Evolutionary conservation across 1,139 yeast species (phyloP), one percentile per base, ranked within the genome.

Genomic region (Kurtzmaniella quercitrusa): DNA sequence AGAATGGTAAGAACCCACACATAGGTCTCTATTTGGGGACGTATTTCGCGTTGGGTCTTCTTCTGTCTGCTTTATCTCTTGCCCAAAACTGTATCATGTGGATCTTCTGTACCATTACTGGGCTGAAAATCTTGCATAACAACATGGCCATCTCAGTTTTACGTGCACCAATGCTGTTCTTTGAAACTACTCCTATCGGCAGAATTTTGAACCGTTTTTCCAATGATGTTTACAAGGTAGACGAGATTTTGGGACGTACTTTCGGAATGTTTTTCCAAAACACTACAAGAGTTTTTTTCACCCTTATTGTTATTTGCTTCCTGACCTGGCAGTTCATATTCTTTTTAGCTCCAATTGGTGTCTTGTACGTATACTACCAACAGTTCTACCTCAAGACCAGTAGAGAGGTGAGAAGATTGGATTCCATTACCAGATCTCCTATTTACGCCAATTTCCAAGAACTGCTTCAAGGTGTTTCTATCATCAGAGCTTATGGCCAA

Each of bases 401-500:
- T 1, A 80, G 99, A 65, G 98, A 93, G 63, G 76, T 89, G 59
- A 89, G 96, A 72, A 84, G 99, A 63, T 74, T 93, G 55, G 98
- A 93, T 57, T 88, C 96, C 14, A 87, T 89, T 33, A 87, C 98
- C 0, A 80, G 88, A 64, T 88, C 96, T 8, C 98, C 98, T 23
- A 85, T 93, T 38, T 93, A 81, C 66, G 96, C 98, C 4, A 96
- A 94, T 61, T 93, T 93, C 79, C 98, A 93, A 65, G 98, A 93
- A 60, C 83, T 97, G 2, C 71, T 93, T 47, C 87, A 81, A 50
- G 98, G 98, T 51, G 87, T 93, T 33, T 76, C 89, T 16, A 86
- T 95, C 2, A 87, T 94, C 47, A 78, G 98, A 52, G 98, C 98
- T 1, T 94, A 84, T 59, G 78, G 74, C 41, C 97, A 93, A 59